Base-by-base conservation (phyloP, 352 stramenopile species). In the Phytopythium boreale region DNA sequence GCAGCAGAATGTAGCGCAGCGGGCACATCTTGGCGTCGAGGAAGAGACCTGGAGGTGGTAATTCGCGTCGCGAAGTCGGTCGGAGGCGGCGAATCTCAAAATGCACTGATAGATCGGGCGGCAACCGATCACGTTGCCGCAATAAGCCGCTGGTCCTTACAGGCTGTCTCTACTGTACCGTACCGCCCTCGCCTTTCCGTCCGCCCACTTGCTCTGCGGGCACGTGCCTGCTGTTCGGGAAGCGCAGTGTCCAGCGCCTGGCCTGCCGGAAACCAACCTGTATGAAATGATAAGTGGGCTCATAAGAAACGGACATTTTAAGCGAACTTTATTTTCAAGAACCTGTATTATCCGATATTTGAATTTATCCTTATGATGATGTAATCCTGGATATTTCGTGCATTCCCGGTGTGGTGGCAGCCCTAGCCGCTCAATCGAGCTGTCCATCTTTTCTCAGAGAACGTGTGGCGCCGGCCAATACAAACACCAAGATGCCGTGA, bases 1-100 rank as follows among this genome's bases (percentile, higher is more conserved):
- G 67, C 59, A 95, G 75, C 62, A 95, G 72, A 65, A 95, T 88
- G 77, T 95, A 95, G 68, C 87, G 87, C 10, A 95, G 77, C 46
- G 87, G 87, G 52, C 87, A 95, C 85, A 95, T 93, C 15, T 4
- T 24, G 49, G 24, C 11, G 41, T 19, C 20, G 47, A 12, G 20
- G 47, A 17, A 9, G n/a, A n/a, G 44, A 31, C 22, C 22, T 34
- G 24, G 49, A 22, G 47, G 26, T n/a, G 17, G 22, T 34, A 29
- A 22, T 10, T 19, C 29, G 22, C 15, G 44, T 15, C 1, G n/a
- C 3, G 44, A 44, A 6, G 24, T 31, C 11, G 34, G 20, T 2
- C 5, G 26, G 34, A 58, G 43, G 61, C 4, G 31, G 64, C 53
- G 29, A 65, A 78, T 75, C 65, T 61, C 19, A 49, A 70, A 78